Conservation (phyloP, 345 rosid genomes). For the Acer yangbiense region DNA sequence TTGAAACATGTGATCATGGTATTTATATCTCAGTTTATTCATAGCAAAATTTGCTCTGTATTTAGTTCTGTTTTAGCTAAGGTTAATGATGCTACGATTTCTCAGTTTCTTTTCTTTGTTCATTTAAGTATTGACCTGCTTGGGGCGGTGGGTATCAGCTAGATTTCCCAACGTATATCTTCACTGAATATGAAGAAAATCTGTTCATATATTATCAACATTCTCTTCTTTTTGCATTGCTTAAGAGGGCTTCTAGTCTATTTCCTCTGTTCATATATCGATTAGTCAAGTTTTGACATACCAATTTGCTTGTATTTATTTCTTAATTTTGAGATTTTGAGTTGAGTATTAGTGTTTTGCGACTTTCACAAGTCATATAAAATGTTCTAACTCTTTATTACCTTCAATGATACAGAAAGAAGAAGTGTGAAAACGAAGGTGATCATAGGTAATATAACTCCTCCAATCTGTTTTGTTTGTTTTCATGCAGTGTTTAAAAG, state of each 20-base stretch:
- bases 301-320: too few relatives aligned
- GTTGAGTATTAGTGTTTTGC: not conserved
- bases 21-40: not conserved
- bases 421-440: not conserved
- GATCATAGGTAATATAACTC: constrained; percentile 29
- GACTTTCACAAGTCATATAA: not conserved
- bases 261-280: too few relatives aligned
- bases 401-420: not conserved
- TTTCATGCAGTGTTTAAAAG: too few relatives aligned
- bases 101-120: too few relatives aligned
- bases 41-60: not conserved
- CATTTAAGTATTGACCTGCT: too few relatives aligned
- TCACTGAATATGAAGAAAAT: too few relatives aligned
- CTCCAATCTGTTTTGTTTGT: not conserved
- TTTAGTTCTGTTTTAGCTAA: not conserved
- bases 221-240: too few relatives aligned
- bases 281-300: not conserved
- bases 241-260: too few relatives aligned
- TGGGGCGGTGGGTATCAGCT: too few relatives aligned
- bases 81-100: too few relatives aligned
- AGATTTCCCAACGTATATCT: too few relatives aligned
- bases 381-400: constrained; percentile 10
- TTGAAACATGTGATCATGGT: constrained; percentile 48
- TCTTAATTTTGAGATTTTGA: not conserved
- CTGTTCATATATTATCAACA: too few relatives aligned